These are phyloP conservation scores for Globisporangium abappressorium DNA, from an alignment of 352 stramenopile genomes.

Conservation along the genomic window DNA sequence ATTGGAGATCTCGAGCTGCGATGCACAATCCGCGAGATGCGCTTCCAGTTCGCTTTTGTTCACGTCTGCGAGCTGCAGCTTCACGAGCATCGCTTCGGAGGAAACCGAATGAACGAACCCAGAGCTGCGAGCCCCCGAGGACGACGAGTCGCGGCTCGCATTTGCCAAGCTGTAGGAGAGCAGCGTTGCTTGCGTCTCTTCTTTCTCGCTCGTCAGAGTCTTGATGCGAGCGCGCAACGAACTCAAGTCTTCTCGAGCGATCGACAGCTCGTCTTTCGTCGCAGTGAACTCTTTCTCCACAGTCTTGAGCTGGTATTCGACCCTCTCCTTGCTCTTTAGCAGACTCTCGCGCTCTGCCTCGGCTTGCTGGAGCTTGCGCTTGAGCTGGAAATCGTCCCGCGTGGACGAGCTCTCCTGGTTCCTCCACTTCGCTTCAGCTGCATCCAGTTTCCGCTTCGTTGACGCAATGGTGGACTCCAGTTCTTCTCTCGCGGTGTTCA, in stretches of 20 bases:
- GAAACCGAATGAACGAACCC: constrained; percentile 6
- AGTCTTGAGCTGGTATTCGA: constrained; percentile 27
- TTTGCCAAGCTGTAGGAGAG: constrained; percentile 30
- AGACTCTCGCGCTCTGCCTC: constrained; percentile 26
- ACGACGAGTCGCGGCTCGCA: constrained; percentile 16
- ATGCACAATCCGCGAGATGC: constrained; percentile 45
- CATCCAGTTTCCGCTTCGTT: constrained; percentile 20
- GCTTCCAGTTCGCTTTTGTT: constrained; percentile 49
- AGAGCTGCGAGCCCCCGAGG: neutral
- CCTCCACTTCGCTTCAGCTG: constrained; percentile 22
- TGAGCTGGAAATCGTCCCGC: constrained; percentile 27
- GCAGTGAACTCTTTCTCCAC: constrained; percentile 29
- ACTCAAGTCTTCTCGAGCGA: constrained; percentile 23
- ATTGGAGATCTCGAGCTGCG: constrained; percentile 43
- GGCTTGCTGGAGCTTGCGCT: constrained; percentile 39
- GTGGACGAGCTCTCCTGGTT: constrained; percentile 9
- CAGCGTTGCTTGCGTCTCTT: constrained; percentile 33
- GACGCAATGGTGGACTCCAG: constrained; percentile 13
- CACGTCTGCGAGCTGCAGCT: constrained; percentile 53
- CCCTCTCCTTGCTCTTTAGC: constrained; percentile 25
- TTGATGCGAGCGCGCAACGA: constrained; percentile 34
- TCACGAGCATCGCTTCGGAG: constrained; percentile 56
- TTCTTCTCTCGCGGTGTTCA: constrained; percentile 17
- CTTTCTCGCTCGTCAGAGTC: constrained; percentile 31
- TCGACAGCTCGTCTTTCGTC: constrained; percentile 25